Evolutionary conservation across 2,329 filamentous ascomycete genomes (phyloP).

Genomic region (Arthrobotrys entomopaga): DNA sequence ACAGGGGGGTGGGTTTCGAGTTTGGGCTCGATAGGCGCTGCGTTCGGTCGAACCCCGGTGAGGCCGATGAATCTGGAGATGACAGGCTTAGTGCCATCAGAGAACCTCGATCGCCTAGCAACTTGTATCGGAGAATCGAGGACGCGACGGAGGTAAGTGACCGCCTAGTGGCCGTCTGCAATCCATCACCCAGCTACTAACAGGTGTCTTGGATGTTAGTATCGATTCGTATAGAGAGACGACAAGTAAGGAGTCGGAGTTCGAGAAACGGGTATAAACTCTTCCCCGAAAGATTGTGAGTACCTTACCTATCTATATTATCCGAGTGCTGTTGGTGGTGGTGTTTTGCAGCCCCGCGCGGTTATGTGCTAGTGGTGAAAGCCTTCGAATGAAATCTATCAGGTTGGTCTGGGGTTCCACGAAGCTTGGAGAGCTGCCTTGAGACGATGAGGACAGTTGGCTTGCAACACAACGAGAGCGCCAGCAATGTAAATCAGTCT

Average conservation of each 20-base stretch:
- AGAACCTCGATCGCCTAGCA: conserved; percentile 23
- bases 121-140: conserved; percentile 26
- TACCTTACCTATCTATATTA: conserved; percentile 1
- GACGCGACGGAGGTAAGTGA: conserved; percentile 35
- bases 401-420: too few species aligned
- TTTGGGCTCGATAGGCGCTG: conserved; percentile 46
- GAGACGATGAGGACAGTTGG: conserved; percentile 2
- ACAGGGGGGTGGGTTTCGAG: conserved; percentile 43
- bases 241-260: too few species aligned
- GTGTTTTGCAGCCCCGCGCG: background rate
- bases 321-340: background rate
- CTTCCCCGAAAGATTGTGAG: background rate
- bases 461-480: too few species aligned
- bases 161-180: conserved; percentile 39
- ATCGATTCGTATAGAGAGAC: background rate
- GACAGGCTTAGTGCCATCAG: conserved; percentile 52
- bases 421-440: background rate
- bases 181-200: conserved; percentile 47
- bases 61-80: conserved; percentile 44
- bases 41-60: conserved; percentile 48
- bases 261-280: too few species aligned
- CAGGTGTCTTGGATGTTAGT: background rate
- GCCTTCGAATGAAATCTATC: background rate
- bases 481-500: too few species aligned
- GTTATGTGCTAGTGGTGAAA: background rate